phyloP scores from a whole-genome alignment of 768 basidiomycete species.

The Tylopilus vinaceipallidus region DNA sequence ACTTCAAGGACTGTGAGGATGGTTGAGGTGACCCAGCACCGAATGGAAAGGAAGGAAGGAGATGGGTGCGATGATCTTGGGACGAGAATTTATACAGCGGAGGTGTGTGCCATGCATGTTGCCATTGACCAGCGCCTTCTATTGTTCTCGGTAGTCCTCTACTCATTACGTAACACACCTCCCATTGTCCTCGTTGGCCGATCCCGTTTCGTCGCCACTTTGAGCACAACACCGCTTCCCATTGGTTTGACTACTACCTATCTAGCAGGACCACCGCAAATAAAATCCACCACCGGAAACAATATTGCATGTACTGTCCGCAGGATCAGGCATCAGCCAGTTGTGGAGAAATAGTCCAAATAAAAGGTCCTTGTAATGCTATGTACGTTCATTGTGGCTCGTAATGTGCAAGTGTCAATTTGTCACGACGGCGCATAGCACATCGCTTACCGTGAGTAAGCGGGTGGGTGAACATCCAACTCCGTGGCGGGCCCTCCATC shows the following conservation, averaged over 20 bases:
- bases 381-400: slow-evolving; percentile 15
- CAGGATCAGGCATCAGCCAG: slow-evolving; percentile 4
- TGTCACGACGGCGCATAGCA: neutral
- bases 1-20: slow-evolving; percentile 15
- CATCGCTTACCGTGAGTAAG: slow-evolving; percentile 20
- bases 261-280: slow-evolving; percentile 7
- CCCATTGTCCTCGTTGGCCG: slow-evolving; percentile 26
- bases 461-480: slow-evolving; percentile 16
- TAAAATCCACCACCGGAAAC: slow-evolving; percentile 2
- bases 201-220: no score
- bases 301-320: slow-evolving; percentile 14
- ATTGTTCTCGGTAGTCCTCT: slow-evolving; percentile 29
- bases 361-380: slow-evolving; percentile 11
- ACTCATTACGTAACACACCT: slow-evolving; percentile 18
- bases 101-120: neutral
- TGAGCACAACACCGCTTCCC: slow-evolving; percentile 4
- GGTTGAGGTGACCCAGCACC: slow-evolving; percentile 34
- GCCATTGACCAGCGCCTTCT: slow-evolving; percentile 18
- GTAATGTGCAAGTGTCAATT: slow-evolving; percentile 3
- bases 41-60: slow-evolving; percentile 6
- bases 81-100: slow-evolving; percentile 23
- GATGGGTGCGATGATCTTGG: neutral
- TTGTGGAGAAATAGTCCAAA: slow-evolving; percentile 16
- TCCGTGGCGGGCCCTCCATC: slow-evolving; percentile 22
- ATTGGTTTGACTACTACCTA: neutral